Percentiles rank a stretch among this genome's conserved stretches.
Conservation (phyloP, 306 rosid genomes). For the barrel medic (Medicago truncatula) region MtrunA17r5.0-ANR NC_053047.1:21229501-21230000, state of each 20-base stretch:
- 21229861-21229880: neutral
- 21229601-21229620: conserved; percentile 43
- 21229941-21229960: too few species aligned
- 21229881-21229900: neutral
- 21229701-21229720: conserved; percentile 29
- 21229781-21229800: neutral
- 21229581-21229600: conserved; percentile 30
- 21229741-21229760: conserved; percentile 9
- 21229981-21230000: too few species aligned
- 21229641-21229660: conserved; percentile 53
- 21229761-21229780: neutral
- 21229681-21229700: conserved; percentile 30
- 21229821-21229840: neutral
- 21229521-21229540: neutral
- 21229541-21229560: too few species aligned
- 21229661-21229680: conserved; percentile 58
- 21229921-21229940: neutral
- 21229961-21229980: too few species aligned
- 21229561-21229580: neutral
- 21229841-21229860: neutral
- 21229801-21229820: neutral
- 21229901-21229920: neutral
- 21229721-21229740: conserved; percentile 25
- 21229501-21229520: neutral
- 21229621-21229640: conserved; percentile 43